Evolutionary conservation across 2,329 filamentous ascomycete species (phyloP).

Genomic region (Phialophora chinensis): DNA sequence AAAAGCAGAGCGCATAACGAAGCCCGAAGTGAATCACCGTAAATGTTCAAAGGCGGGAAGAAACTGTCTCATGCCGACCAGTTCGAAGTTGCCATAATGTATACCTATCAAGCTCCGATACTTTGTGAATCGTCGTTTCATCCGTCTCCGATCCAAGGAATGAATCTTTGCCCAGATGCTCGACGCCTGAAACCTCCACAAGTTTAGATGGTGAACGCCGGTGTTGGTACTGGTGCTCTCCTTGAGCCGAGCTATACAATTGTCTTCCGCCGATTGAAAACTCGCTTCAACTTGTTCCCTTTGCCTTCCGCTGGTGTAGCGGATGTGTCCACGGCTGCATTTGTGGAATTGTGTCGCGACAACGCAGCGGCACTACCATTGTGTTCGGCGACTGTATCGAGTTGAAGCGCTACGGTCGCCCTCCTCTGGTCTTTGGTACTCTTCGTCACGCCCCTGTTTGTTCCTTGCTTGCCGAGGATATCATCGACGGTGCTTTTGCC

Average conservation of each 20-base stretch:
- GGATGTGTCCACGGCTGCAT: background rate
- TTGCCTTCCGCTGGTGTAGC: slow-evolving; percentile 12
- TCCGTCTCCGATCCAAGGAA: background rate
- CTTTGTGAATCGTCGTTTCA: background rate
- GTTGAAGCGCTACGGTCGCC: slow-evolving; percentile 21
- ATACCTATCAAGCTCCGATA: background rate
- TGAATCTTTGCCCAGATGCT: background rate
- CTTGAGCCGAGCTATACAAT: slow-evolving; percentile 2
- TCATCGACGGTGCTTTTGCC: slow-evolving; percentile 31
- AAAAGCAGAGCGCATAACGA: background rate
- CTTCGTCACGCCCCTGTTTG: slow-evolving; percentile 8
- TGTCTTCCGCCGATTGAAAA: slow-evolving; percentile 27
- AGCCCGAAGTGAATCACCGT: background rate
- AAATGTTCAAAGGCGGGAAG: background rate
- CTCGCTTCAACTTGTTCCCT: slow-evolving; percentile 28
- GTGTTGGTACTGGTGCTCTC: background rate
- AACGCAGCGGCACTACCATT: slow-evolving; percentile 10
- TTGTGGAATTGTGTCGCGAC: slow-evolving; percentile 9
- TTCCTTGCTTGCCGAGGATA: slow-evolving; percentile 22
- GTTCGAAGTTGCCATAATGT: background rate
- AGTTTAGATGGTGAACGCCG: background rate
- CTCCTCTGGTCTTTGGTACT: slow-evolving; percentile 8
- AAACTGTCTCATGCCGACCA: background rate
- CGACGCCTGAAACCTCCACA: background rate
- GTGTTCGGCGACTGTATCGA: slow-evolving; percentile 20